phyloP scores from a whole-genome alignment of 169 alveolate species.

The Babesia caballi region DNA sequence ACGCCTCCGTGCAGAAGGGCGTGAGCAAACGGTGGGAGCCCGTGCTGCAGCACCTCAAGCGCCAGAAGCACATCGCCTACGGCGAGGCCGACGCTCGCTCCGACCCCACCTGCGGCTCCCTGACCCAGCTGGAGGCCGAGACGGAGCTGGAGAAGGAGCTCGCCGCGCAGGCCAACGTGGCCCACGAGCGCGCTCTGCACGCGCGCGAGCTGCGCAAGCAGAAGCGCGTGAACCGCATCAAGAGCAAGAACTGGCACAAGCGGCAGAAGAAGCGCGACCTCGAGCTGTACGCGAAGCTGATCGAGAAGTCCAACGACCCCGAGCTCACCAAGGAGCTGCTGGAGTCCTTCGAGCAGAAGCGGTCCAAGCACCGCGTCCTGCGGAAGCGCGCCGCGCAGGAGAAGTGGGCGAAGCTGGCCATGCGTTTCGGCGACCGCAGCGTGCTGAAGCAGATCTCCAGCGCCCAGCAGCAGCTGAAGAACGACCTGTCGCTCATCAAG shows the following conservation, averaged over 20 bases:
- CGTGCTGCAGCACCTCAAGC: conserved; percentile 45
- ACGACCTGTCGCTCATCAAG: conserved; percentile 46
- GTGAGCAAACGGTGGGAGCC: conserved; percentile 71
- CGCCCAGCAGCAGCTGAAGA: conserved; percentile 65
- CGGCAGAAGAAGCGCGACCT: conserved; percentile 63
- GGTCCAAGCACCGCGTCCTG: conserved; percentile 68
- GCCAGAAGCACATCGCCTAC: conserved; percentile 24
- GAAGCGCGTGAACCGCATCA: conserved; percentile 69
- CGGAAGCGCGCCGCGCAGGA: conserved; percentile 70
- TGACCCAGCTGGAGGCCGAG: conserved; percentile 57
- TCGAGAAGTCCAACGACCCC: conserved; percentile 70
- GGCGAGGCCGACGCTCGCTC: conserved; percentile 36
- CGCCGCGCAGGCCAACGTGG: neutral
- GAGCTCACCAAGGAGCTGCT: conserved; percentile 71
- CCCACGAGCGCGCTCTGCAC: conserved; percentile 53
- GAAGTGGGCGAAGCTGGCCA: conserved; percentile 78
- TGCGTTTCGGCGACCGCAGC: conserved; percentile 79
- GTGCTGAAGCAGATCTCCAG: conserved; percentile 57
- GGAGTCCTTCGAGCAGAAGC: conserved; percentile 65
- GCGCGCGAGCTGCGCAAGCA: conserved; percentile 66
- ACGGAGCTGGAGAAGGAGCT: conserved; percentile 74
- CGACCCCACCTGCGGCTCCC: conserved; percentile 40
- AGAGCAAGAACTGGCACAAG: conserved; percentile 75
- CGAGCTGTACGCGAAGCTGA: conserved; percentile 66
- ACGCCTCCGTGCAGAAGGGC: conserved; percentile 47